Evolutionary conservation across 768 basidiomycete species (phyloP), one percentile per base, ranked within the genome.

Genomic region (Epithele typhae): DNA sequence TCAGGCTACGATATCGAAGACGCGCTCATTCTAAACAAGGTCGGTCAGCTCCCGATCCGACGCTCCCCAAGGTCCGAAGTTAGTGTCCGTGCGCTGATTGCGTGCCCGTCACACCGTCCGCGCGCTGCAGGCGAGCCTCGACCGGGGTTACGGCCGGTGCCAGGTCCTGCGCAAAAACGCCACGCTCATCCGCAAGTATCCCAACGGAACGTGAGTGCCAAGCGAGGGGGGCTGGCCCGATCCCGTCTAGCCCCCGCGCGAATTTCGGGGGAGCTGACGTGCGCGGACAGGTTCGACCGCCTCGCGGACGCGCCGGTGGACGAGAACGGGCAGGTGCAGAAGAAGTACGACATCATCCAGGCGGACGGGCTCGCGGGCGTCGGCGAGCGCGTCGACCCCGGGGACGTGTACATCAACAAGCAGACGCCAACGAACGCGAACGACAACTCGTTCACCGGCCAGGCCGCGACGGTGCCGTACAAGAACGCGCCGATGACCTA

Each of bases 1-100:
- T 96, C 94, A 5, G 96, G 96, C 21, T 99, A 98, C 64, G 96
- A 99, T 74, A 99, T 99, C 54, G 96, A 99, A 71, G 96, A 99
- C 64, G 96, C 96, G 3, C 73, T 98, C 45, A 98, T 99, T 58
- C 73, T 95, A 49, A 99, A 99, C 66, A 92, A 85, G 74, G 91
- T 82, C 42, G 36, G 72, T 53, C 44, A 7, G 27, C 27, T 7
- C 8, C 27, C 27, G 27, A 30, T 30, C 14, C 27, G 27, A 30
- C 14, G 27, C 27, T 30, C 43, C 35, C 37, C 21, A 18, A 33
- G 14, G 39, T 32, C 27, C 35, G 33, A 35, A 36, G 27, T 30
- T 38, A 37, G 4, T 32, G 12, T 19, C 4, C 25, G 21, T 38
- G 27, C 32, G 36, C 40, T 49, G 45, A 35, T 41, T 23, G 45